Conservation (phyloP, 148 eudicot species). For the Polygonum aviculare region DNA sequence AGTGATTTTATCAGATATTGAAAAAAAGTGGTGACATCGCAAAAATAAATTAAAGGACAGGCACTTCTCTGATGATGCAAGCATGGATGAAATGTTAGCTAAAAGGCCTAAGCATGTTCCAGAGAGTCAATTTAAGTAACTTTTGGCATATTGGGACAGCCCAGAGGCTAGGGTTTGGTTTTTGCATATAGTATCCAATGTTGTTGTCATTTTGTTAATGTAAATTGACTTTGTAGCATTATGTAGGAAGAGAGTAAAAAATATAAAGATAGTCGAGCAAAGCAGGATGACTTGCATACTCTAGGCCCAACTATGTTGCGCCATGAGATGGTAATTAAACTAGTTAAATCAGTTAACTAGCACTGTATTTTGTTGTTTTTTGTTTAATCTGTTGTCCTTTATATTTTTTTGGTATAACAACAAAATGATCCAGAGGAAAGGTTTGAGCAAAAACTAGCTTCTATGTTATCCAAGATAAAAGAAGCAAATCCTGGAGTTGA, state of each 20-base stretch:
- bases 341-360: no score
- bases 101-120: background rate
- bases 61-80: background rate
- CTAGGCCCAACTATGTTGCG: background rate
- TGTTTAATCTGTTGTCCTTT: no score
- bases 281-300: background rate
- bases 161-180: background rate
- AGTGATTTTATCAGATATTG: no score
- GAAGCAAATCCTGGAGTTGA: no score
- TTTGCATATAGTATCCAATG: no score
- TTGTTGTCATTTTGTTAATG: no score
- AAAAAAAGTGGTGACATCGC: no score
- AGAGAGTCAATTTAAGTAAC: background rate
- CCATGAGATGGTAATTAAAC: background rate
- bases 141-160: background rate
- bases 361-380: background rate
- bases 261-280: background rate
- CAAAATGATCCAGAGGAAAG: background rate
- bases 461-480: no score
- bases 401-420: background rate
- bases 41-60: background rate
- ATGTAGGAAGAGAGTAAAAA: background rate
- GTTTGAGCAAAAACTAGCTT: no score
- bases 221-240: no score
- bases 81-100: background rate